These are phyloP conservation scores for Backusella luteola DNA, from an alignment of 192 early-diverging fungal genomes.

Conservation along the genomic window DNA sequence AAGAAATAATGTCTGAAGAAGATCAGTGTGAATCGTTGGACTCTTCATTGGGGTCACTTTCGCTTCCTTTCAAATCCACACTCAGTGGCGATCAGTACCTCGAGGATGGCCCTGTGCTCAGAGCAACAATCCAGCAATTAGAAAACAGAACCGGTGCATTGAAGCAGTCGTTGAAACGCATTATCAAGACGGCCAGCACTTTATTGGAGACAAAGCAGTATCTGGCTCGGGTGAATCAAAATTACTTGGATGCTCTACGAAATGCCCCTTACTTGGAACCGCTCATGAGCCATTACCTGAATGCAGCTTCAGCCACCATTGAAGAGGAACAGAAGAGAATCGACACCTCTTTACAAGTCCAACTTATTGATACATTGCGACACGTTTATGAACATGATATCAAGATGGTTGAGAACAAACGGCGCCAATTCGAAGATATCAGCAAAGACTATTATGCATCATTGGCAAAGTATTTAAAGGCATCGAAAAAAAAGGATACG, in stretches of 20 bases:
- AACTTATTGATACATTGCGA: conserved; percentile 50
- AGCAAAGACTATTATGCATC: conserved; percentile 35
- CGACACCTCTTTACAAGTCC: not conserved
- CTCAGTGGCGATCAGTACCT: not conserved
- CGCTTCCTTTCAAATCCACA: not conserved
- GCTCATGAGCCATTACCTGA: conserved; percentile 26
- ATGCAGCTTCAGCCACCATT: not conserved
- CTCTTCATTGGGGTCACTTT: not conserved
- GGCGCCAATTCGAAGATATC: conserved; percentile 43
- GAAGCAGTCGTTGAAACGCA: conserved; percentile 50
- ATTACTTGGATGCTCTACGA: conserved; percentile 44
- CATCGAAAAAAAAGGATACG: conserved; percentile 19
- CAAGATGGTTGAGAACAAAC: conserved; percentile 57
- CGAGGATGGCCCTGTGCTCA: conserved; percentile 67
- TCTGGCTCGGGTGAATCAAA: conserved; percentile 44
- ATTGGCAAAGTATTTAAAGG: conserved; percentile 52
- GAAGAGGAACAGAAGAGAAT: conserved; percentile 5
- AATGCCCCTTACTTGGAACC: conserved; percentile 38
- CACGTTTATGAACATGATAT: conserved; percentile 55
- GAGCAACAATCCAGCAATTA: conserved; percentile 54
- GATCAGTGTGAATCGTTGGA: not conserved
- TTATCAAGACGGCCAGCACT: conserved; percentile 47
- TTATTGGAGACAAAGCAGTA: conserved; percentile 46
- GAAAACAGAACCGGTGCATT: conserved; percentile 59
- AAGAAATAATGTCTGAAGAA: conserved; percentile 2